Evolutionary conservation across 2,329 filamentous ascomycete species (phyloP), one percentile per base, ranked within the genome.

Genomic region (Akanthomyces lecanii): DNA sequence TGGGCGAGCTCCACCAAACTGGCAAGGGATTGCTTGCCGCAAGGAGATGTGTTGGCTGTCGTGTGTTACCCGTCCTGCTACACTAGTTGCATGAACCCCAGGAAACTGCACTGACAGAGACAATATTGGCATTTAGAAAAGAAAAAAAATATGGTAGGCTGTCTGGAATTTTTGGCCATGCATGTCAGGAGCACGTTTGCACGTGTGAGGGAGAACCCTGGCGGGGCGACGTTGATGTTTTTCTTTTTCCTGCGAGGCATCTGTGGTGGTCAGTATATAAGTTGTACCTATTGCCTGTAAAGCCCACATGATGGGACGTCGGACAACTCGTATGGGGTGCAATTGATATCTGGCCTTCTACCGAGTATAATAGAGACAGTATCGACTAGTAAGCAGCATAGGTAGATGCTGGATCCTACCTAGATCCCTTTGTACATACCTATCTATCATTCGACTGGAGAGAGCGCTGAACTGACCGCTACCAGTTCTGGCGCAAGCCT

Each of bases 401-500:
- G 7, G 7, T 45, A 7, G 7, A 45, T 21, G 7, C 23, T 48
- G 45, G 45, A 48, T 48, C 45, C 23, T 48, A 6, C 33, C 5
- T 3, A 10, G 38, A 40, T 4, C 10, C 38, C 38, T 40, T 16
- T 40, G 38, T 16, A 16, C 38, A 38, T 10, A 38, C 36, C 36
- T 21, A 21, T 21, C 21, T 21, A 21, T 38, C 3, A 12, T 4
- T 38, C 5, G 33, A 12, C 14, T 33, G 28, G 36, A 12, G 51
- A 23, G n/a, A 36, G 33, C 6, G 14, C 23, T 51, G 48, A 53
- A 28, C 48, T 21, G 28, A 36, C 48, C 51, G 51, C 51, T 63
- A 55, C 62, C n/a, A 57, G 33, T 36, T 10, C 33, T 36, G 38
- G 36, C n/a, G 45, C 54, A n/a, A 42, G 56, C 30, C 47, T 47